These are phyloP conservation scores for Eutrema heterophyllum DNA, from an alignment of 345 rosid genomes.

Conservation along the genomic window DNA sequence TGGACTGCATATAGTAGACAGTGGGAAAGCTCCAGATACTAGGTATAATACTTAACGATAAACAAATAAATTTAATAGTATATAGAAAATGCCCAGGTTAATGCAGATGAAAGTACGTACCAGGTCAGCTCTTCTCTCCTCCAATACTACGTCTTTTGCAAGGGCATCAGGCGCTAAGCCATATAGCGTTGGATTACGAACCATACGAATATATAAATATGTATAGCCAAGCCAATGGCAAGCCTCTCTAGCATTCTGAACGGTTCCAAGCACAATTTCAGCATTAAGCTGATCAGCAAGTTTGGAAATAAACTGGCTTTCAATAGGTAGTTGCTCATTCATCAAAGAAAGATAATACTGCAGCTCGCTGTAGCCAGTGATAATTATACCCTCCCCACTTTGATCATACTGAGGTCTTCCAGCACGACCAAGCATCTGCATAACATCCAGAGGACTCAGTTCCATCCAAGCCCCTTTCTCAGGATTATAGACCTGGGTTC, in stretches of 20 bases:
- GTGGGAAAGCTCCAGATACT: not conserved
- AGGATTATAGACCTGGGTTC: slow-evolving; percentile 92
- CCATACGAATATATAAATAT: slow-evolving; percentile 76
- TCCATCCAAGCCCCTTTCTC: slow-evolving; percentile 99
- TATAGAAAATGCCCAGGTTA: not conserved
- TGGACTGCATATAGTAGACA: slow-evolving; percentile 5
- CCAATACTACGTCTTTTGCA: slow-evolving; percentile 58
- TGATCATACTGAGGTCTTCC: slow-evolving; percentile 97
- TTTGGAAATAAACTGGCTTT: slow-evolving; percentile 89
- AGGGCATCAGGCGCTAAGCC: slow-evolving; percentile 86
- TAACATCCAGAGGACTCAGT: slow-evolving; percentile 88
- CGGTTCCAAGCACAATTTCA: slow-evolving; percentile 94
- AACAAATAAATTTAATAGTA: not conserved
- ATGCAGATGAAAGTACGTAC: slow-evolving; percentile 35
- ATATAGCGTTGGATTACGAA: slow-evolving; percentile 83
- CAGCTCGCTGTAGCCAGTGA: slow-evolving; percentile 88
- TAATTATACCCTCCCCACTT: slow-evolving; percentile 90
- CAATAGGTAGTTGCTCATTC: slow-evolving; percentile 98
- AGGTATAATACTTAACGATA: not conserved
- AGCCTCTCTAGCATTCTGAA: slow-evolving; percentile 96
- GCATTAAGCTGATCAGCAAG: slow-evolving; percentile 99
- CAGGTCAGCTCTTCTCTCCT: slow-evolving; percentile 97
- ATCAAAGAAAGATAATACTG: slow-evolving; percentile 88
- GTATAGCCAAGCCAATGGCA: slow-evolving; percentile 96
- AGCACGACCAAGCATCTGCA: slow-evolving; percentile 99